Conservation (phyloP, 306 rosid species). For the Prunus davidiana region DNA sequence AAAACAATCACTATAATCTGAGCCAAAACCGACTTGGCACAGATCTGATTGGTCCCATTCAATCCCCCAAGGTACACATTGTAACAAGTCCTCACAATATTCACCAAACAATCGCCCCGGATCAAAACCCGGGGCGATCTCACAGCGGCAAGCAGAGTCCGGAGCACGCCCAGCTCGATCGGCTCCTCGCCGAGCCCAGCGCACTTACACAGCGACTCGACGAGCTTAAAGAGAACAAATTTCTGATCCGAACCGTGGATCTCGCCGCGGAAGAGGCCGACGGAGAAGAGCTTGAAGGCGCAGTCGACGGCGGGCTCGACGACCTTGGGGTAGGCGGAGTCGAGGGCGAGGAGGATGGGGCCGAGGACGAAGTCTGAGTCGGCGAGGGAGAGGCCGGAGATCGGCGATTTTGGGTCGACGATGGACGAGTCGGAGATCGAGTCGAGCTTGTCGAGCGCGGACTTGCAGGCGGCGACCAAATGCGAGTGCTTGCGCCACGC, state of each 20-base stretch:
- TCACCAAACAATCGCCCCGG: conserved; percentile 79
- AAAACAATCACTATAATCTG: conserved; percentile 87
- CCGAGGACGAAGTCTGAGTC: conserved; percentile 76
- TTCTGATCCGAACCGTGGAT: conserved; percentile 48
- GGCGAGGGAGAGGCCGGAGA: conserved; percentile 54
- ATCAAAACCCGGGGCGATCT: conserved; percentile 73
- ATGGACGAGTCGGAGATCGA: conserved; percentile 43
- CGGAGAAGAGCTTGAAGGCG: conserved; percentile 80
- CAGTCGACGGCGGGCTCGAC: conserved; percentile 97
- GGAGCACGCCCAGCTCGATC: conserved; percentile 75
- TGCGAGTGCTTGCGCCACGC: conserved; percentile 99
- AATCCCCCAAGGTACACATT: conserved; percentile 95
- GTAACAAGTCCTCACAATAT: conserved; percentile 83
- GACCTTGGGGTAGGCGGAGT: conserved; percentile 75
- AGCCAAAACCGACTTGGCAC: conserved; percentile 94
- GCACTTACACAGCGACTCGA: conserved; percentile 75
- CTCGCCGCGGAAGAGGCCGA: conserved; percentile 75
- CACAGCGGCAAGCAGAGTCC: conserved; percentile 76
- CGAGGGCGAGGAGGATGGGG: conserved; percentile 78
- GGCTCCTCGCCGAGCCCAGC: conserved; percentile 84
- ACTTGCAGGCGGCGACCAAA: conserved; percentile 86
- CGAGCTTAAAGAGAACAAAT: conserved; percentile 41
- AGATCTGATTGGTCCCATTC: conserved; percentile 98
- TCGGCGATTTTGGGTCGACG: conserved; percentile 47
- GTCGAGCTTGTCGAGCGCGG: conserved; percentile 88